phyloP scores from a whole-genome alignment of 768 basidiomycete species.

The Lyophyllum semitale region DNA sequence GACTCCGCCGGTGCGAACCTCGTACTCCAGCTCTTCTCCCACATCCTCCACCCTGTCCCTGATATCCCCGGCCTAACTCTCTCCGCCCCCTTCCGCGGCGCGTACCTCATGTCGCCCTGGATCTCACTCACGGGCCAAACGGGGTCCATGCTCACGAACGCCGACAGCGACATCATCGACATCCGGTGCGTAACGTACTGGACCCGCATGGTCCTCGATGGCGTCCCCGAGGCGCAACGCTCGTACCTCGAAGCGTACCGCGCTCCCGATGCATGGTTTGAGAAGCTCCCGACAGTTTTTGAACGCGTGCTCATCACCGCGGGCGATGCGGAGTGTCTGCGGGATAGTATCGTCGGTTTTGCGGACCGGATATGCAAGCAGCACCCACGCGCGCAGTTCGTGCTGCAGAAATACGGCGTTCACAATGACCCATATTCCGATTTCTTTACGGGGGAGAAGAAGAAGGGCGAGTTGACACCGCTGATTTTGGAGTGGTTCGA shows the following conservation, averaged over 20 bases:
- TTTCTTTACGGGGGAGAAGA: conserved; percentile 22
- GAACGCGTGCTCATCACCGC: conserved; percentile 36
- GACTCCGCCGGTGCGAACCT: conserved; percentile 38
- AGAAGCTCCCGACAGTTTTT: conserved; percentile 29
- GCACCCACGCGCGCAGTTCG: conserved; percentile 17
- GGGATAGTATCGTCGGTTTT: conserved; percentile 30
- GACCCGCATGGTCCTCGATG: conserved; percentile 17
- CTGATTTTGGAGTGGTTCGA: conserved; percentile 21
- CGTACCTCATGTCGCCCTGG: conserved; percentile 34
- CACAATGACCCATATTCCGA: conserved; percentile 39
- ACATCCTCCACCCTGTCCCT: conserved; percentile 29
- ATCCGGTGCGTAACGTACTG: conserved; percentile 10
- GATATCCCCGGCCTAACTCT: conserved; percentile 13
- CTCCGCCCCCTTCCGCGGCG: conserved; percentile 22
- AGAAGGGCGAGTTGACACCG: conserved; percentile 19
- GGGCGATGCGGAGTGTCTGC: conserved; percentile 34
- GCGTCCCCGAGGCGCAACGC: conserved; percentile 20
- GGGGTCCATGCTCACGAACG: conserved; percentile 13
- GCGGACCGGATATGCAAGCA: conserved; percentile 23
- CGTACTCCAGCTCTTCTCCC: conserved; percentile 26
- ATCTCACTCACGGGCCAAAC: conserved; percentile 17
- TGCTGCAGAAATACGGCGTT: conserved; percentile 32
- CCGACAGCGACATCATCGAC: conserved; percentile 19
- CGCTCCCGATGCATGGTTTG: conserved; percentile 35
- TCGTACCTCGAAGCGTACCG: conserved; percentile 31